phyloP scores from a whole-genome alignment of 495 filamentous ascomycete species.

The Podospora didyma region DNA sequence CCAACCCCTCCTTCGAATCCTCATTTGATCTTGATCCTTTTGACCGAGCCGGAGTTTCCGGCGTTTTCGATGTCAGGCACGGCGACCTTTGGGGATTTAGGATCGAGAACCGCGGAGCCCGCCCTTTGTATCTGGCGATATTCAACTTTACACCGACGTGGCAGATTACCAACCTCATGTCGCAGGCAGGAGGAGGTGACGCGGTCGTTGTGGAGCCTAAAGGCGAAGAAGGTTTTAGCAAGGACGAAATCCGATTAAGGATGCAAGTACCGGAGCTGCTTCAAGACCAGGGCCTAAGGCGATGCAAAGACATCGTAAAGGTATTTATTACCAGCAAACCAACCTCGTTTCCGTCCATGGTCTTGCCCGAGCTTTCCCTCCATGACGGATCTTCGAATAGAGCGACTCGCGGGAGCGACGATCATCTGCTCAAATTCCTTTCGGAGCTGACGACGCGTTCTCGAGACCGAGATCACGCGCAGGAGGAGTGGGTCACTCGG shows the following conservation, averaged over 20 bases:
- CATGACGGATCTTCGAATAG: not conserved
- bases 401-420: not conserved
- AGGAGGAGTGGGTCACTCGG: not conserved
- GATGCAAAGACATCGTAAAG: not conserved
- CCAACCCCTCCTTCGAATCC: not conserved
- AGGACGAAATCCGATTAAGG: not conserved
- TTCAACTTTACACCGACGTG: constrained; percentile 5
- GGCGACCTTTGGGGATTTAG: constrained; percentile 4
- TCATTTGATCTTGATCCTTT: not conserved
- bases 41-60: not conserved
- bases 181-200: constrained; percentile 1
- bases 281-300: not conserved
- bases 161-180: constrained; percentile 4
- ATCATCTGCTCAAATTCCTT: not conserved
- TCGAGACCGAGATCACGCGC: not conserved
- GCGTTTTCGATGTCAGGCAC: constrained; percentile 4
- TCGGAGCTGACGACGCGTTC: not conserved
- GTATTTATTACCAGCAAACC: not conserved
- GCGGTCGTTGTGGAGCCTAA: constrained; percentile 1
- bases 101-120: constrained; percentile 6
- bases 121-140: constrained; percentile 7
- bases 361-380: not conserved
- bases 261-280: not conserved
- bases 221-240: not conserved
- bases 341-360: not conserved